Percentiles rank a stretch among this genome's conserved stretches.
phyloP scores from a whole-genome alignment of 2,329 filamentous ascomycete species.

The Fusarium aywerte region DNA sequence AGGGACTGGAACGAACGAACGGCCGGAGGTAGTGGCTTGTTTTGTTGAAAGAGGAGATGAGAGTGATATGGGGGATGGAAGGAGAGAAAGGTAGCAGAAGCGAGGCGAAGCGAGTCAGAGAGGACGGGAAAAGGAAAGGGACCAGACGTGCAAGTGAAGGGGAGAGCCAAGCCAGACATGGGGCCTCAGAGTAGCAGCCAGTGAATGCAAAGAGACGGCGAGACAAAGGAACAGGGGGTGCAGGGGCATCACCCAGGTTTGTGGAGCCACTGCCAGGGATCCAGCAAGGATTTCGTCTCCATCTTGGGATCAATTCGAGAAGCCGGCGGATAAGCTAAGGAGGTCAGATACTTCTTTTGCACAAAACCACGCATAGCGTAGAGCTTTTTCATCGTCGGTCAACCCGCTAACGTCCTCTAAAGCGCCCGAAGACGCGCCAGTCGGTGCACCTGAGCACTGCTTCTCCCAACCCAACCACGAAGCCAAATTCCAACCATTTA shows the following conservation, averaged over 20 bases:
- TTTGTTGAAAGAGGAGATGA: conserved; percentile 56
- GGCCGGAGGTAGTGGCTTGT: conserved; percentile 53
- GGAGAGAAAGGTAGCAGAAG: conserved; percentile 37
- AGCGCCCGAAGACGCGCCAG: conserved; percentile 14
- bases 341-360: conserved; percentile 26
- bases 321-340: conserved; percentile 18
- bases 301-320: conserved; percentile 29
- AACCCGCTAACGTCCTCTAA: conserved; percentile 17
- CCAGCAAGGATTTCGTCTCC: conserved; percentile 29
- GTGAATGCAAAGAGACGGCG: conserved; percentile 19
- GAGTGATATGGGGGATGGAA: conserved; percentile 40
- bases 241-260: conserved; percentile 18
- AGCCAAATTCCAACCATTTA: not conserved
- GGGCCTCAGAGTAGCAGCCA: conserved; percentile 25
- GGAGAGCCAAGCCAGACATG: conserved; percentile 26
- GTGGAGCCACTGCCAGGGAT: conserved; percentile 28
- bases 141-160: conserved; percentile 32
- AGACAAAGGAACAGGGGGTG: conserved; percentile 31
- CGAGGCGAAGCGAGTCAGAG: conserved; percentile 44
- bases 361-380: conserved; percentile 32
- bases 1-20: conserved; percentile 56
- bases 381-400: not conserved
- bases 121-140: conserved; percentile 42
- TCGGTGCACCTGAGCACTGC: conserved; percentile 1
- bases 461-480: not conserved